Evolutionary conservation across 1,284 basidiomycete species (phyloP), one percentile per base, ranked within the genome.

Genomic region (Ceratobasidium sp.): DNA sequence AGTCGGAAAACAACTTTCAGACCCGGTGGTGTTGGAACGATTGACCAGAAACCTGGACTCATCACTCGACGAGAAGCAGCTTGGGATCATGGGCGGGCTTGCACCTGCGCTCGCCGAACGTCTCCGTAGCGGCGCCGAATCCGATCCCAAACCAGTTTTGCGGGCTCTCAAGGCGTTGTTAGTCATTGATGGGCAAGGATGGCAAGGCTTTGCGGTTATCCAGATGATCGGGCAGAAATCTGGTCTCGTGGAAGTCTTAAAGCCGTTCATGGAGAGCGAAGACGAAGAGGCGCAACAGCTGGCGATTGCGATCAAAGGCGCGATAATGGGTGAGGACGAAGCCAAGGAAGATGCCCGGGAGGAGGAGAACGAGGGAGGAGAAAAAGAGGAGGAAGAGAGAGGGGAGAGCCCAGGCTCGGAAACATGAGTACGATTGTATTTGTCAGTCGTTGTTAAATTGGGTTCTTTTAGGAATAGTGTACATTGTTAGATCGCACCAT

Each of bases 1-100:
- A 40, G 53, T 65, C 20, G 62, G 62, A 17, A 53, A 65, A 50
- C 40, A 40, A 20, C 50, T 65, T 13, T 34, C 49, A 5, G 62
- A 53, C 12, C 62, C 50, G 34, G 50, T 12, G 20, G 50, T 49
- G 31, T 40, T 65, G 20, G 50, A 54, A 10, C 49, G 38, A 13
- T 25, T 65, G n/a, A 40, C 27, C n/a, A n/a, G 45, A 35, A 65
- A 65, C 27, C 50, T 65, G 13, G 38, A 65, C 25, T 25, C 47
- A 3, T 65, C 62, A 35, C 12, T 7, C 22, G 62, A 65, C 50
- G 62, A 65, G 22, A 65, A 65, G 27, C 49, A 65, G 49, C 49
- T 65, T 32, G 50, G 32, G 2, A 53, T 65, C 32, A 50, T 35
- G 5, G 62, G 27, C 20, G 62, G 62, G 10, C 8, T 65, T 6